phyloP scores from a whole-genome alignment of 2,329 filamentous ascomycete species.

The Colletotrichum sansevieriae region DNA sequence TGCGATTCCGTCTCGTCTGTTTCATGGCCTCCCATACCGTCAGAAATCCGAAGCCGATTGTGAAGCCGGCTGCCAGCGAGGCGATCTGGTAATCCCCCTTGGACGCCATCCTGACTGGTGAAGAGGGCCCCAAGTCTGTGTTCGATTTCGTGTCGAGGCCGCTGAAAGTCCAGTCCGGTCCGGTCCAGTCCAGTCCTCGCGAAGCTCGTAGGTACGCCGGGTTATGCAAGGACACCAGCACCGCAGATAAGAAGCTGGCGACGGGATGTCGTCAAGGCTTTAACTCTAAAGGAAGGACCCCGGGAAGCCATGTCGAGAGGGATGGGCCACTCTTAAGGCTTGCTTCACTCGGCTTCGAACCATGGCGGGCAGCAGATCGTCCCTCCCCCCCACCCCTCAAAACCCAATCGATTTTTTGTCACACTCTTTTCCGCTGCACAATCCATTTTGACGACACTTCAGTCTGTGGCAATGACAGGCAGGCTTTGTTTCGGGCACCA shows the following conservation, averaged over 20 bases:
- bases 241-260: neutral
- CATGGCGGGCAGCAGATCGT: neutral
- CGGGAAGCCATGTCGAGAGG: neutral
- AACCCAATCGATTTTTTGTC: neutral
- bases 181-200: constrained; percentile 2
- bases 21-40: constrained; percentile 56
- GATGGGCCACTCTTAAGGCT: constrained; percentile 17
- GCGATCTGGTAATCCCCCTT: constrained; percentile 48
- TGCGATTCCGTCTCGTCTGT: constrained; percentile 55
- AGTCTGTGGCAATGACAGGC: constrained; percentile 6
- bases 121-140: neutral
- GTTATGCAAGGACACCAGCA: neutral
- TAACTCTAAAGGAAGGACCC: constrained; percentile 22
- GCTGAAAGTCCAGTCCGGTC: neutral
- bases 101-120: constrained; percentile 37
- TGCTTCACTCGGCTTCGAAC: neutral
- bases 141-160: neutral
- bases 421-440: constrained; percentile 17
- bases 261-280: constrained; percentile 16
- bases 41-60: constrained; percentile 57
- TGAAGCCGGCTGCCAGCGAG: constrained; percentile 50
- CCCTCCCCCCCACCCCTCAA: neutral
- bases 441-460: neutral
- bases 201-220: constrained; percentile 15
- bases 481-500: neutral